Evolutionary conservation across 768 basidiomycete species (phyloP).

Genomic region (Leccinum aurantiacum): DNA sequence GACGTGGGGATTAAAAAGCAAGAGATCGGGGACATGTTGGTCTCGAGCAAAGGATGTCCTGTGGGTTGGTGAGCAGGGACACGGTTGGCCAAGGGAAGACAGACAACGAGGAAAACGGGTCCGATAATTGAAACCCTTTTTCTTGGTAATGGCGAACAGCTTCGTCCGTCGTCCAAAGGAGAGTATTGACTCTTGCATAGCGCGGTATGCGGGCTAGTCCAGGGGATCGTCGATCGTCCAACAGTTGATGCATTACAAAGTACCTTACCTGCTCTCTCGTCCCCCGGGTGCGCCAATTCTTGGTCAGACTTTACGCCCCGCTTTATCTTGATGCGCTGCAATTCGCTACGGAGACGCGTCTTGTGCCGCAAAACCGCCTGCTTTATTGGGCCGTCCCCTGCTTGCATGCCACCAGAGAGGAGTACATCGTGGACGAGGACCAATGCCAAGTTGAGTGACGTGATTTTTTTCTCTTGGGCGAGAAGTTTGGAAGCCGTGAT

Average conservation of each 20-base stretch:
- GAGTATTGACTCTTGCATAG: slow-evolving; percentile 82
- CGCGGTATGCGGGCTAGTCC: slow-evolving; percentile 68
- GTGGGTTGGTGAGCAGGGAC: slow-evolving; percentile 8
- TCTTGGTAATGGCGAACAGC: slow-evolving; percentile 57
- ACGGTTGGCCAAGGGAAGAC: slow-evolving; percentile 2
- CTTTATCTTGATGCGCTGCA: slow-evolving; percentile 80
- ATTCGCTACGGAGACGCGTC: slow-evolving; percentile 82
- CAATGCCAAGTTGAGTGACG: slow-evolving; percentile 72
- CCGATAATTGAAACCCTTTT: slow-evolving; percentile 53
- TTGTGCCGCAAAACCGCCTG: slow-evolving; percentile 87
- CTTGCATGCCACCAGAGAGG: slow-evolving; percentile 81
- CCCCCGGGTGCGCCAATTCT: slow-evolving; percentile 62
- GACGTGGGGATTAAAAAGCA: slow-evolving; percentile 68
- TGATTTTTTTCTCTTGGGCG: slow-evolving; percentile 72
- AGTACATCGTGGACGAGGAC: slow-evolving; percentile 92
- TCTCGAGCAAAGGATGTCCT: slow-evolving; percentile 73
- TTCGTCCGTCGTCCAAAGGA: slow-evolving; percentile 62
- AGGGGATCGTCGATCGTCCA: slow-evolving; percentile 2
- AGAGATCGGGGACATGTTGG: slow-evolving; percentile 76
- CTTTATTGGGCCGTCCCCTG: slow-evolving; percentile 87
- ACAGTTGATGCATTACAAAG: neutral
- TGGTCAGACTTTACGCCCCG: slow-evolving; percentile 62
- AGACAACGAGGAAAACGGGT: slow-evolving; percentile 56
- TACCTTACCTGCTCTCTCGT: slow-evolving; percentile 61
- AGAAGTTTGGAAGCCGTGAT: slow-evolving; percentile 67